These are phyloP conservation scores for Polytrichum commune DNA, from an alignment of 225 moss, liverwort and hornwort species.

Conservation along the genomic window DNA sequence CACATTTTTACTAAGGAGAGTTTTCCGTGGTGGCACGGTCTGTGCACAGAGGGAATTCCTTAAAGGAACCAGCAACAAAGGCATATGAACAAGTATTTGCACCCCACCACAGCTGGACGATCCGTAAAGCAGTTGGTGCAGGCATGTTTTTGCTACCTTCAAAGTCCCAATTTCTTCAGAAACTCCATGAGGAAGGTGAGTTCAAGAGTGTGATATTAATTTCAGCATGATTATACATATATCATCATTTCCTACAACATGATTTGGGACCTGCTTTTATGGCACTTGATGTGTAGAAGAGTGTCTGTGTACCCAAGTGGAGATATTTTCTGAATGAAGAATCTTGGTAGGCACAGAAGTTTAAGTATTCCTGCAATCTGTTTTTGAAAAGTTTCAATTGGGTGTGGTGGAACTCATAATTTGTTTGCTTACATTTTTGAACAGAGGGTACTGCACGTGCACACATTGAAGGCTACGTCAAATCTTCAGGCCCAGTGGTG, in stretches of 20 bases:
- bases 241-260: neutral
- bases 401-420: neutral
- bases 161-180: constrained; percentile 71
- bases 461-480: constrained; percentile 61
- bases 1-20: neutral
- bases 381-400: neutral
- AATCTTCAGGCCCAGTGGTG: constrained; percentile 58
- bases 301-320: no score
- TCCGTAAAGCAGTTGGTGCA: constrained; percentile 75
- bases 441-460: constrained; percentile 63
- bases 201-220: neutral
- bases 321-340: no score
- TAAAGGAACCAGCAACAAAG: constrained; percentile 71
- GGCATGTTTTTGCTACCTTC: constrained; percentile 85
- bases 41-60: constrained; percentile 66
- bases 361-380: neutral
- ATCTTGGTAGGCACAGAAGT: no score
- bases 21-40: neutral
- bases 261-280: neutral
- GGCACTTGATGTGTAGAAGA: no score
- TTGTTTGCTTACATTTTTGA: neutral
- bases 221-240: neutral
- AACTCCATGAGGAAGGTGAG: constrained; percentile 86
- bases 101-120: constrained; percentile 76
- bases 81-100: constrained; percentile 84